A percentile compares a stretch with the other conserved stretches of the same genome.
phyloP scores from a whole-genome alignment of 805 yeast genomes.

The Nakazawaea ernobii region DNA sequence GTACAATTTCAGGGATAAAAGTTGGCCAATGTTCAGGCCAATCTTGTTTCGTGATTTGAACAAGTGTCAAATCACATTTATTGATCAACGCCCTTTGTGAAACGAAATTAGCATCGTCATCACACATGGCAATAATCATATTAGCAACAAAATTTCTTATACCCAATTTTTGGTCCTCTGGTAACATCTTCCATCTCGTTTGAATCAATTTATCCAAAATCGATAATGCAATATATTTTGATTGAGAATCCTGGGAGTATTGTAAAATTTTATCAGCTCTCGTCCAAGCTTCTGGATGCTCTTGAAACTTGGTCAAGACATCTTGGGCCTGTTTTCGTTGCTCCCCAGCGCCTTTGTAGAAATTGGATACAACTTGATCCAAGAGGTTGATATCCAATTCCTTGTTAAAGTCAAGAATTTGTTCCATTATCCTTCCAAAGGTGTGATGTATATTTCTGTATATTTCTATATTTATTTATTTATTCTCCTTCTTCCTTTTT shows the following conservation, averaged over 20 bases:
- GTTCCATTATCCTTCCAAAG: constrained; percentile 52
- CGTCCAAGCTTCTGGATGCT: constrained; percentile 94
- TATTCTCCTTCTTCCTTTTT: not conserved
- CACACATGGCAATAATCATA: constrained; percentile 89
- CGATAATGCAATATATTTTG: constrained; percentile 88
- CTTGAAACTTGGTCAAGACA: constrained; percentile 76
- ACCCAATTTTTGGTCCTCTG: constrained; percentile 83
- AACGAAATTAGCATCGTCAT: constrained; percentile 66
- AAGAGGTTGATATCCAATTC: constrained; percentile 76
- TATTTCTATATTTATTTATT: not conserved
- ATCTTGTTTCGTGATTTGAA: constrained; percentile 92
- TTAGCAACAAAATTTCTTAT: constrained; percentile 90
- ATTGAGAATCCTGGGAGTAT: constrained; percentile 70
- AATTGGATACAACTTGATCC: constrained; percentile 80
- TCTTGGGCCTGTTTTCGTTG: constrained; percentile 69
- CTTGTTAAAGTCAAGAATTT: constrained; percentile 77
- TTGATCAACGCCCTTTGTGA: constrained; percentile 78
- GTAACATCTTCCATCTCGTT: constrained; percentile 90
- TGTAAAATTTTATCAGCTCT: constrained; percentile 86
- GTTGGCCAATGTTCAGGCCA: constrained; percentile 99
- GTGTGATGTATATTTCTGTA: not conserved
- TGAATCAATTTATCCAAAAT: constrained; percentile 85
- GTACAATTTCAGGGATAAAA: constrained; percentile 89
- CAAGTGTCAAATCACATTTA: constrained; percentile 90
- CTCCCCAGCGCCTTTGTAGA: constrained; percentile 75